Base-by-base conservation (phyloP, 2,329 filamentous ascomycete species). In the Penicillium sp. region DNA sequence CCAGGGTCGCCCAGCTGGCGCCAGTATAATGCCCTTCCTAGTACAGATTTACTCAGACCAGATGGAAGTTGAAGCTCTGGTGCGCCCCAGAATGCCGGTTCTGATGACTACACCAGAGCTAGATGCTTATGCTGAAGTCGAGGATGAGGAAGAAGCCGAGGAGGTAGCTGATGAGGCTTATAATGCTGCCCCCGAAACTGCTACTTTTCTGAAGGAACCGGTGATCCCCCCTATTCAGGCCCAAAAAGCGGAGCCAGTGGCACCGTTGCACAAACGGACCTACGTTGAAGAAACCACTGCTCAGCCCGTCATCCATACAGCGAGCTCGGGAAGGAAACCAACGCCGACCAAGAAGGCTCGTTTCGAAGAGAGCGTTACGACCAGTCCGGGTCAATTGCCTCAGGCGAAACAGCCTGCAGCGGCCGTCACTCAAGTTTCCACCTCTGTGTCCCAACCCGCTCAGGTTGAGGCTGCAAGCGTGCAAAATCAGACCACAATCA, bases 11-110 rank as follows among this genome's bases (percentile, higher is more conserved):
- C 71, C 69, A 26, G 77, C 79, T 36, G 79, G 81, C 45, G 75
- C 85, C 18, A 93, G 84, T 61, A 83, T 95, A 33, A 67, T 95
- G 33, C 90, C 91, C 0, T 86, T 94, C 54, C 70, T 96, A 17
- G 78, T 81, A 6, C 77, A 81, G 39, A 76, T 79, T 35, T 86
- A 81, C 54, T 74, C 81, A 0, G 63, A 75, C 8, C 78, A 83
- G 34, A 72, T 78, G 41, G 77, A 76, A 11, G 79, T 93, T 1
- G 90, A 96, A 64, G 76, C 85, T 7, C 63, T 96, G 40, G 72
- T 78, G 15, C 64, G 73, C 36, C 75, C 75, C 9, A 66, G 75
- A 29, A 73, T 77, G 71, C 73, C 75, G 2, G 58, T 73, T 9
- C 21, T 70, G 38, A 57, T 64, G 41, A 60, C 57, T 30, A 47